A percentile compares a stretch with the other conserved stretches of the same genome.
phyloP scores from a whole-genome alignment of 805 yeast species.

The Danielia reshetovae region DNA sequence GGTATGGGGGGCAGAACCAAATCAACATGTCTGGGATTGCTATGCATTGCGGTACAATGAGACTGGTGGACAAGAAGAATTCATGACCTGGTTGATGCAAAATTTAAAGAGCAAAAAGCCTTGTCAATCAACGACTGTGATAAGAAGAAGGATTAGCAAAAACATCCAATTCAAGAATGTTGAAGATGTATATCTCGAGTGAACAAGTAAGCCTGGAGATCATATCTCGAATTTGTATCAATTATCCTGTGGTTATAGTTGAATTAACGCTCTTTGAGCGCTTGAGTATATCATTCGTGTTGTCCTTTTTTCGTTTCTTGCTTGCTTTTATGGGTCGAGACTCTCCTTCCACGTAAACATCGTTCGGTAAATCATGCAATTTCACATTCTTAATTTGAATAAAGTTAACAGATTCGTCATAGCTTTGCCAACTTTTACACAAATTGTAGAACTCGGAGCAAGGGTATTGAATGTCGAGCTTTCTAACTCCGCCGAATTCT shows the following conservation, averaged over 20 bases:
- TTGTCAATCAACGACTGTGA: too few relatives aligned
- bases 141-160: too few relatives aligned
- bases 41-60: constrained; percentile 8
- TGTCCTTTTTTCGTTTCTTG: constrained; percentile 30
- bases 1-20: constrained; percentile 5
- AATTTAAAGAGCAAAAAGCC: not conserved
- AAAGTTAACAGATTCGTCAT: constrained; percentile 55
- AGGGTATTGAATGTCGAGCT: constrained; percentile 81
- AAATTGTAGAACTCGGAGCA: constrained; percentile 83
- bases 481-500: constrained; percentile 49
- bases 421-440: constrained; percentile 71
- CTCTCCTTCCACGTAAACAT: constrained; percentile 78
- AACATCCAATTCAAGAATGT: constrained; percentile 4
- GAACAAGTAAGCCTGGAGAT: too few relatives aligned
- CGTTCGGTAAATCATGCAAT: constrained; percentile 75
- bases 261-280: constrained; percentile 18
- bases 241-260: constrained; percentile 2
- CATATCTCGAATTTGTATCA: constrained; percentile 2
- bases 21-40: constrained; percentile 4
- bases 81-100: constrained; percentile 4
- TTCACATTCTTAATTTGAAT: constrained; percentile 72
- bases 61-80: constrained; percentile 6
- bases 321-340: constrained; percentile 59
- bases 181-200: constrained; percentile 6
- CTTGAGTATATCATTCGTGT: constrained; percentile 14